Conservation (phyloP, 257 asterid genomes). For the Fraxinus quadrangulata region DNA sequence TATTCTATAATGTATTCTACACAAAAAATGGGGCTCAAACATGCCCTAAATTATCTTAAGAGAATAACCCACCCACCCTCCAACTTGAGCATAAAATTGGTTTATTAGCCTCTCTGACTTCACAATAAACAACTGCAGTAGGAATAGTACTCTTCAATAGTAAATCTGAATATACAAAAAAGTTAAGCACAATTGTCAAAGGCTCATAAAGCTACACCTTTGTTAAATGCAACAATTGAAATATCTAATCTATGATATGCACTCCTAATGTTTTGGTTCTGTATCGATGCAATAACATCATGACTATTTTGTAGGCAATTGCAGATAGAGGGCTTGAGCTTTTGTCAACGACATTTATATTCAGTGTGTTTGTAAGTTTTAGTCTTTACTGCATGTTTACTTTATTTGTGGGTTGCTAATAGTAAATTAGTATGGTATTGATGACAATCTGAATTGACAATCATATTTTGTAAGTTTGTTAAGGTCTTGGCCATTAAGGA, state of each 20-base stretch:
- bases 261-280: neutral
- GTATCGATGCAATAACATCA: constrained; percentile 6
- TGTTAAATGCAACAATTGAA: constrained; percentile 11
- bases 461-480: neutral
- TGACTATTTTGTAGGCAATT: constrained; percentile 66
- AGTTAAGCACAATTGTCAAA: neutral
- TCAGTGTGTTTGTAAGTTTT: constrained; percentile 70
- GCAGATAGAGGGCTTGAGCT: constrained; percentile 95
- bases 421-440: neutral
- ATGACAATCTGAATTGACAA: neutral
- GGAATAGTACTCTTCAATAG: too few species aligned
- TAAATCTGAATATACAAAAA: too few species aligned
- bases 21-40: too few species aligned
- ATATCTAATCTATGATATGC: neutral
- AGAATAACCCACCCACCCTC: too few species aligned
- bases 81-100: too few species aligned
- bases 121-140: too few species aligned
- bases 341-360: constrained; percentile 64
- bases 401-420: neutral
- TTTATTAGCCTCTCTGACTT: too few species aligned
- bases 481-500: neutral
- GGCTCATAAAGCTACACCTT: neutral
- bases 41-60: too few species aligned
- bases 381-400: constrained; percentile 14
- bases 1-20: too few species aligned